These are phyloP conservation scores for Sclerotinia spermophila DNA, from an alignment of 2,329 filamentous ascomycete species.

Conservation along the genomic window DNA sequence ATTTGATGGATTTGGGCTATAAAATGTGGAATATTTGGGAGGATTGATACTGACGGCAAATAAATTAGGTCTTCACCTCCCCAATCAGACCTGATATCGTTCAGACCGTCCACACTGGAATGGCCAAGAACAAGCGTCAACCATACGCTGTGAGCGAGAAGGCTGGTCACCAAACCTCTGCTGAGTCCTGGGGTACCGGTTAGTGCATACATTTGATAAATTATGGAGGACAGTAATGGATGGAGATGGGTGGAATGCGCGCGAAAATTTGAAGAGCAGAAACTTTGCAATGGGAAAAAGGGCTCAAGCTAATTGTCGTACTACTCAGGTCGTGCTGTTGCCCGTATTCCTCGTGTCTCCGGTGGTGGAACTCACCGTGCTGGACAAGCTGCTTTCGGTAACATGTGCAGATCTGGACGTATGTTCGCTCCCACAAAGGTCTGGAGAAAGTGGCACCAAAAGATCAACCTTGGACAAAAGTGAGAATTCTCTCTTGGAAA, in stretches of 20 bases:
- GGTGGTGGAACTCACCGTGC: constrained; percentile 99
- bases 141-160: constrained; percentile 99
- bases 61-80: constrained; percentile 74
- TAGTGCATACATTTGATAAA: constrained; percentile 45
- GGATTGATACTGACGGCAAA: constrained; percentile 28
- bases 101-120: constrained; percentile 91
- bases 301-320: constrained; percentile 25
- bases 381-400: constrained; percentile 99
- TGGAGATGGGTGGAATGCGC: neutral
- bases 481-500: constrained; percentile 42
- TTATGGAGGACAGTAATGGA: neutral
- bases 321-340: constrained; percentile 84
- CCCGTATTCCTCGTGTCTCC: constrained; percentile 99
- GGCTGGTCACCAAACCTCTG: constrained; percentile 99
- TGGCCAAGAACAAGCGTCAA: constrained; percentile 99
- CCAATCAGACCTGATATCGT: constrained; percentile 99
- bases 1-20: constrained; percentile 3
- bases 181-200: constrained; percentile 99
- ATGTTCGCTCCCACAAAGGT: constrained; percentile 99
- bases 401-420: constrained; percentile 99
- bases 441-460: constrained; percentile 99
- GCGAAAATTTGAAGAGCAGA: neutral
- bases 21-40: neutral
- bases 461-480: constrained; percentile 99
- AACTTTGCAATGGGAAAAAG: neutral